Conservation (phyloP, 202 grass and related monocot genomes). For the Panicum virgatum region DNA sequence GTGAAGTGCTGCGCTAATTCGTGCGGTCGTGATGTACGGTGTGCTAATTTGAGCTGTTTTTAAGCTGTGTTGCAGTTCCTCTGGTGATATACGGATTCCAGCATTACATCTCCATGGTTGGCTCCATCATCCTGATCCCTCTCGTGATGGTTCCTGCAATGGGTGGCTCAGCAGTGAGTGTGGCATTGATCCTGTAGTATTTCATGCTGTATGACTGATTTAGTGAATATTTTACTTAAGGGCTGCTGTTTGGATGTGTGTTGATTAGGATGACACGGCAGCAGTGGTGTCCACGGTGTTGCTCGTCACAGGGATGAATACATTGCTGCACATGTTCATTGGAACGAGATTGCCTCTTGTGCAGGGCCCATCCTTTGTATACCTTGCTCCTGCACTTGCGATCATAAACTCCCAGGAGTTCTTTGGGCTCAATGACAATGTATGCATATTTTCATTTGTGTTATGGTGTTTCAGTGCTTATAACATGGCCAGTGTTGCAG, state of each 20-base stretch:
- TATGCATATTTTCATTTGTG: constrained; percentile 38
- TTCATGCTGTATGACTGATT: constrained; percentile 16
- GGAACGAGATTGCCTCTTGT: constrained; percentile 89
- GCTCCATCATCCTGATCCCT: constrained; percentile 87
- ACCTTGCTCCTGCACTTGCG: constrained; percentile 83
- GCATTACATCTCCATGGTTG: constrained; percentile 94
- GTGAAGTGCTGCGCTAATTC: not conserved
- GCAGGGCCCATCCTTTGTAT: constrained; percentile 95
- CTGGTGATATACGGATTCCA: constrained; percentile 70
- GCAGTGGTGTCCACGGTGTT: constrained; percentile 90
- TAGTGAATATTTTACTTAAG: constrained; percentile 15
- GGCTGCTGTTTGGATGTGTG: constrained; percentile 20
- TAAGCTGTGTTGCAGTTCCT: constrained; percentile 62
- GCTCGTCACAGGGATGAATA: constrained; percentile 72
- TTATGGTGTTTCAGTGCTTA: not conserved
- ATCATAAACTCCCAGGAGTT: constrained; percentile 90
- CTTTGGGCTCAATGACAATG: constrained; percentile 86
- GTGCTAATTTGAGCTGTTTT: constrained; percentile 26
- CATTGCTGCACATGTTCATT: constrained; percentile 78
- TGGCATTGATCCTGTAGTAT: not conserved
- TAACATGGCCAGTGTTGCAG: constrained; percentile 7
- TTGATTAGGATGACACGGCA: constrained; percentile 75
- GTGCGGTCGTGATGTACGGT: not conserved
- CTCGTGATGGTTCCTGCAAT: constrained; percentile 91
- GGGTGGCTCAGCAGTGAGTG: constrained; percentile 87